phyloP scores from a whole-genome alignment of 2,329 filamentous ascomycete species.

The Orbilia ellipsospora region DNA sequence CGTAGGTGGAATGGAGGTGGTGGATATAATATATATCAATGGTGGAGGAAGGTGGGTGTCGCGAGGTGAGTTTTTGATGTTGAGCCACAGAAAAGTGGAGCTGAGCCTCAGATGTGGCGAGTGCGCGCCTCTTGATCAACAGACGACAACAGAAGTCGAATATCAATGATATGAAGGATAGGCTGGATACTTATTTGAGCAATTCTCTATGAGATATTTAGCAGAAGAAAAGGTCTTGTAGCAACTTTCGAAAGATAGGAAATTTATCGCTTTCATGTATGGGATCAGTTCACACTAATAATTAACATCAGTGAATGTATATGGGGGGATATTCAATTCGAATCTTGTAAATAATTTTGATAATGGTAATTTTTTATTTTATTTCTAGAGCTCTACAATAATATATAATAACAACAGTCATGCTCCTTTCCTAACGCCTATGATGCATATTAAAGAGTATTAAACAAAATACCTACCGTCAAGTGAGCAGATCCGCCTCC shows the following conservation, averaged over 20 bases:
- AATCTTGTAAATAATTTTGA: too few species aligned
- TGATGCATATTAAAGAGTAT: neutral
- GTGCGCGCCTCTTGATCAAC: neutral
- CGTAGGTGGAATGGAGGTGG: neutral
- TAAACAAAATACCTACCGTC: neutral
- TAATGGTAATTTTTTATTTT: too few species aligned
- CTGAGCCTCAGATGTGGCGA: conserved; percentile 2
- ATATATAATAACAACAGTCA: neutral
- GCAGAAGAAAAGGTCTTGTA: too few species aligned
- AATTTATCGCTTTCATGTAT: too few species aligned
- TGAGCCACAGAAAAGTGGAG: neutral
- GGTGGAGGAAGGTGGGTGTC: neutral
- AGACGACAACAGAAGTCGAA: neutral
- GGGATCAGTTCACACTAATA: too few species aligned
- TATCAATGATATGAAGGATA: neutral
- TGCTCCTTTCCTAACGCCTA: neutral
- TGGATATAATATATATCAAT: neutral
- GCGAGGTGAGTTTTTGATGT: conserved; percentile 20
- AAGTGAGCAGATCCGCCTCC: conserved; percentile 51
- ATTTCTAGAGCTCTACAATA: too few species aligned
- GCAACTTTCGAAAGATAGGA: too few species aligned
- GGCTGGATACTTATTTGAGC: too few species aligned
- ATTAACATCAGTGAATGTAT: too few species aligned
- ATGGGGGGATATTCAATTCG: too few species aligned
- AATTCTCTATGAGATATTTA: too few species aligned